Percentiles rank a stretch among this genome's conserved stretches.
phyloP scores from a whole-genome alignment of 2,329 filamentous ascomycete genomes.

The Lasiodiplodia citricola region DNA sequence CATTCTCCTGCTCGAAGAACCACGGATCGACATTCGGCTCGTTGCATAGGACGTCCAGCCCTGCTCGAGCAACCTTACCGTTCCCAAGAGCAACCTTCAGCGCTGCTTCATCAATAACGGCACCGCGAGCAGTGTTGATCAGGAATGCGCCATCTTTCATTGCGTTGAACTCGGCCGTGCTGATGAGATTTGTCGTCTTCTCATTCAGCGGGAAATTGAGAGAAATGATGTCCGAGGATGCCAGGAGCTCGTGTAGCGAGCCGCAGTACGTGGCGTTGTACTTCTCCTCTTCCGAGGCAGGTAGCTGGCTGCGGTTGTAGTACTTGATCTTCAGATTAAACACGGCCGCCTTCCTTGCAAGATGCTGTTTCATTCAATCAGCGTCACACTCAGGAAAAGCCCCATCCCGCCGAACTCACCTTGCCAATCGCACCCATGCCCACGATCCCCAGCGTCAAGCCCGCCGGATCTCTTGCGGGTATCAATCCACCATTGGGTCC shows the following conservation, averaged over 20 bases:
- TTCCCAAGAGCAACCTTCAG: constrained; percentile 72
- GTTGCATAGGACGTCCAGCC: constrained; percentile 73
- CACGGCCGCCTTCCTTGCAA: constrained; percentile 46
- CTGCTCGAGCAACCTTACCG: constrained; percentile 76
- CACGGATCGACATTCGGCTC: constrained; percentile 52
- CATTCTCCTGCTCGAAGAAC: constrained; percentile 46
- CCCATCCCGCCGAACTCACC: constrained; percentile 29
- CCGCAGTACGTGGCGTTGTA: constrained; percentile 43
- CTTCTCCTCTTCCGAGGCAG: constrained; percentile 41
- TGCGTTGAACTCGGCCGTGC: constrained; percentile 65
- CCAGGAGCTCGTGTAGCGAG: constrained; percentile 65
- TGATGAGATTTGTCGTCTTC: constrained; percentile 75
- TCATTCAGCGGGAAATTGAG: constrained; percentile 82
- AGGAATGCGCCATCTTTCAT: constrained; percentile 78
- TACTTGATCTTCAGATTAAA: constrained; percentile 55
- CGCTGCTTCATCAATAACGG: constrained; percentile 78
- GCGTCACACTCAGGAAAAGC: neutral
- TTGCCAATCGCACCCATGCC: constrained; percentile 57
- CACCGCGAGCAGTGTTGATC: constrained; percentile 79
- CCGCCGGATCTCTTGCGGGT: constrained; percentile 50
- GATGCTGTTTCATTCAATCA: constrained; percentile 32
- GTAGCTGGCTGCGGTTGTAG: constrained; percentile 48
- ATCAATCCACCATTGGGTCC: constrained; percentile 39
- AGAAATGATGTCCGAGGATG: constrained; percentile 75
- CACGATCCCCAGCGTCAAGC: constrained; percentile 54